Conservation (phyloP, 805 yeast species). For the Groenewaldozyma tartarivorans region DNA sequence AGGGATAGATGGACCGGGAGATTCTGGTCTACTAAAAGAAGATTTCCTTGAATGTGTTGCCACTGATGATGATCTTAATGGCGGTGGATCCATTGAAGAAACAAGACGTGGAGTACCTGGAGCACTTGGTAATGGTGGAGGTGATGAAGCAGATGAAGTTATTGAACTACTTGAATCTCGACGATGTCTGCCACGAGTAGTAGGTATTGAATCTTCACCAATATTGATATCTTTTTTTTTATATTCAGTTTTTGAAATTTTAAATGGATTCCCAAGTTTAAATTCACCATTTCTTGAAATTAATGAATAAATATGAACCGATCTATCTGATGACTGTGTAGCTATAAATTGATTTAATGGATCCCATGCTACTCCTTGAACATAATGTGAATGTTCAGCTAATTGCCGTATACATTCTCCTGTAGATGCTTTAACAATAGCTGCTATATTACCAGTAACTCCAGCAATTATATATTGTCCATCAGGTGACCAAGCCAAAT, state of each 20-base stretch:
- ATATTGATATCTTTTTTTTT: constrained; percentile 28
- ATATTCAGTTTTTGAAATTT: constrained; percentile 48
- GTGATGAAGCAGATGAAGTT: constrained; percentile 9
- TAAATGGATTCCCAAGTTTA: constrained; percentile 34
- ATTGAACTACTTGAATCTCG: background rate
- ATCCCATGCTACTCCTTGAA: constrained; percentile 96
- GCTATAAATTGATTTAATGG: constrained; percentile 70
- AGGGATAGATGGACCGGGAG: constrained; percentile 30
- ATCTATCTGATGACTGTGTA: constrained; percentile 84
- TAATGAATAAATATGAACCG: constrained; percentile 60
- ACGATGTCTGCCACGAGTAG: background rate
- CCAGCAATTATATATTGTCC: constrained; percentile 71
- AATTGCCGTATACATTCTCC: constrained; percentile 52
- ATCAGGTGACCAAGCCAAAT: constrained; percentile 88
- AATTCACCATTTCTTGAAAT: constrained; percentile 25
- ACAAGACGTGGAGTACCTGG: constrained; percentile 9
- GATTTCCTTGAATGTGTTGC: constrained; percentile 32
- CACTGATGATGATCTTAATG: constrained; percentile 14
- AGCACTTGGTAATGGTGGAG: constrained; percentile 13
- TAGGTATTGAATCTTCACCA: background rate
- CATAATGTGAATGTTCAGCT: constrained; percentile 75
- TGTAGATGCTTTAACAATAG: constrained; percentile 50
- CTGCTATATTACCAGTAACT: constrained; percentile 77
- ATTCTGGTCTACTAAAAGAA: constrained; percentile 32
- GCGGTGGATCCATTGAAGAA: constrained; percentile 26